A percentile compares a stretch with the other conserved stretches of the same genome.
Conservation (phyloP, 2,329 filamentous ascomycete species). For the Trichoderma sp. region DNA sequence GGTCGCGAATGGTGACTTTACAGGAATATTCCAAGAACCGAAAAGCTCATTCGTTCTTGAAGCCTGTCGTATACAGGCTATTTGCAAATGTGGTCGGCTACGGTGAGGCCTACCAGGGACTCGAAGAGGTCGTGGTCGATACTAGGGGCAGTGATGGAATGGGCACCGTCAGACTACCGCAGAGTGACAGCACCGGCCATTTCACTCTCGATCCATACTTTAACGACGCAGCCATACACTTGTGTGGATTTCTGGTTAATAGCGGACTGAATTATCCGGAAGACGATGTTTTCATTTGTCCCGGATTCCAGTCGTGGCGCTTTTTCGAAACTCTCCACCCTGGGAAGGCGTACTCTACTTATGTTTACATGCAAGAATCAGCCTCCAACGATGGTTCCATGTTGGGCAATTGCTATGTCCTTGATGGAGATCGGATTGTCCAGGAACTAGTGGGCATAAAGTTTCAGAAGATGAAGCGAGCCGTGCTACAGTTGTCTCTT, state of each 20-base stretch:
- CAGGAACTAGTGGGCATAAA: slow-evolving; percentile 1
- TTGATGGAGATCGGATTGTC: slow-evolving; percentile 3
- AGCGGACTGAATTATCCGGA: not conserved
- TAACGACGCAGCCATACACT: not conserved
- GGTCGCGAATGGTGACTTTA: not conserved
- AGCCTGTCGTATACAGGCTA: not conserved
- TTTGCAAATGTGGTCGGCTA: not conserved
- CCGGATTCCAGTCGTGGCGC: not conserved
- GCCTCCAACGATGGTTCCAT: not conserved
- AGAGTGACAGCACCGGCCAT: not conserved
- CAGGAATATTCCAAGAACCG: not conserved
- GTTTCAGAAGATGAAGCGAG: slow-evolving; percentile 6
- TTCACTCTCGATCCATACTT: not conserved
- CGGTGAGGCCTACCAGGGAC: not conserved
- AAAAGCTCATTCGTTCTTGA: not conserved
- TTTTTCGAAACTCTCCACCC: not conserved
- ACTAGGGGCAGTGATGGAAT: not conserved
- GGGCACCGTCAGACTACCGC: slow-evolving; percentile 2
- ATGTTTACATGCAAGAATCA: not conserved
- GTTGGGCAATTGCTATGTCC: slow-evolving; percentile 6
- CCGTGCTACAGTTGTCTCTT: not conserved
- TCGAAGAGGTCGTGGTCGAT: slow-evolving; percentile 15
- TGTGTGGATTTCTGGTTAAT: not conserved
- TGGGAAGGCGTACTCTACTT: not conserved
- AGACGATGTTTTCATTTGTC: not conserved